Evolutionary conservation across 148 eudicot species (phyloP).

Genomic region (Vaccinium corymbosum): DNA sequence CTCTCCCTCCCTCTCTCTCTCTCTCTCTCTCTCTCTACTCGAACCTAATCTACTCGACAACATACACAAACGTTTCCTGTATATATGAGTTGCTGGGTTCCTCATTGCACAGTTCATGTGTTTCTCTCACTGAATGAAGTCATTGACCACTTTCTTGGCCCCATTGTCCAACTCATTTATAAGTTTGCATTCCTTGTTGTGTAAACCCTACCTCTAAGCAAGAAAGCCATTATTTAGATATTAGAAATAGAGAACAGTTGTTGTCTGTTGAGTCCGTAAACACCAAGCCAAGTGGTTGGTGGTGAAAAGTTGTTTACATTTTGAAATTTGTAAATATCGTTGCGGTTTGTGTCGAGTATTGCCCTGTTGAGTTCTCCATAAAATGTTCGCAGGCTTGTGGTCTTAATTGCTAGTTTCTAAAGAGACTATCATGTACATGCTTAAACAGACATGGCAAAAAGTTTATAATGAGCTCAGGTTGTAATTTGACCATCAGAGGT

Average conservation of each 20-base stretch:
- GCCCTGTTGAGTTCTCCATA: background rate
- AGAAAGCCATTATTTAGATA: too few relatives aligned
- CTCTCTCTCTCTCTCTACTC: too few relatives aligned
- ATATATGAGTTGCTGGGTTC: background rate
- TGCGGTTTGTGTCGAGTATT: too few relatives aligned
- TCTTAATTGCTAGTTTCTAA: too few relatives aligned
- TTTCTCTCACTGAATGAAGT: background rate
- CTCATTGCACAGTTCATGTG: background rate
- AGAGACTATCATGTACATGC: too few relatives aligned
- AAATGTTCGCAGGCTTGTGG: too few relatives aligned
- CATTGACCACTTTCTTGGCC: background rate
- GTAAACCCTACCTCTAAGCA: background rate
- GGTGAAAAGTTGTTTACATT: background rate
- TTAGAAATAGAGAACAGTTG: background rate
- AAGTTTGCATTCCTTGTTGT: background rate
- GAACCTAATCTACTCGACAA: too few relatives aligned
- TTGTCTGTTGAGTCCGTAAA: background rate
- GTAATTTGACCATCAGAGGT: too few relatives aligned
- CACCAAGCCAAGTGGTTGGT: background rate
- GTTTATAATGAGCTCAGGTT: too few relatives aligned
- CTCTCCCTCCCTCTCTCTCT: too few relatives aligned
- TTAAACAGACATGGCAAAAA: too few relatives aligned
- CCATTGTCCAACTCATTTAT: background rate
- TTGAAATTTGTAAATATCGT: too few relatives aligned
- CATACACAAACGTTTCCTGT: background rate